Evolutionary conservation across 73 alveolate species (phyloP).

Genomic region (Uronychia binucleata): DNA sequence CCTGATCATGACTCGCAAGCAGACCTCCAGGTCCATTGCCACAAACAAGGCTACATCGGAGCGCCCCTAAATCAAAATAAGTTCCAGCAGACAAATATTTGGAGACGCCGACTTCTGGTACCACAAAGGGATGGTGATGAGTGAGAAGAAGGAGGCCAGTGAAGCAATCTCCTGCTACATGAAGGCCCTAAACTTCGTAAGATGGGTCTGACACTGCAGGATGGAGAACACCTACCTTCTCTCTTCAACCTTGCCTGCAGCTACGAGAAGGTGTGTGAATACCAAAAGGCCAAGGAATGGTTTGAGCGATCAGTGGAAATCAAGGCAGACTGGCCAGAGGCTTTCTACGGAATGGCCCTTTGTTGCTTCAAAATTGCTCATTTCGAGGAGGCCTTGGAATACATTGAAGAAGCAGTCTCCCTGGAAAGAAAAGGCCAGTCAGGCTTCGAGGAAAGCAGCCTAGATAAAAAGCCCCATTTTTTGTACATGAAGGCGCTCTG

Average conservation of each 20-base stretch:
- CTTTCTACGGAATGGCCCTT: conserved; percentile 58
- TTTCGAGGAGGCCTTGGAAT: conserved; percentile 14
- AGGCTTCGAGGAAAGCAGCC: too few species aligned
- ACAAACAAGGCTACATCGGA: not conserved
- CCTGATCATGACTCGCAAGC: not conserved
- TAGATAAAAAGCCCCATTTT: conserved; percentile 10
- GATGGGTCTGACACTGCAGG: not conserved
- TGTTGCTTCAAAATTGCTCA: conserved; percentile 31
- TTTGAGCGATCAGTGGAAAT: conserved; percentile 11
- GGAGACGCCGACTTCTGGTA: conserved; percentile 52
- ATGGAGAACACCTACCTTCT: conserved; percentile 12
- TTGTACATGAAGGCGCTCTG: conserved; percentile 33
- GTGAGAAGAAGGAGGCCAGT: conserved; percentile 18
- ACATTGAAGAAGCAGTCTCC: conserved; percentile 33
- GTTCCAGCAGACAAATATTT: not conserved
- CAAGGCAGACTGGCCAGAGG: conserved; percentile 32
- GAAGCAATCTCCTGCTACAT: conserved; percentile 36
- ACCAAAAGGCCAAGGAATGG: conserved; percentile 48
- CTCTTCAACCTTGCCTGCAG: conserved; percentile 55
- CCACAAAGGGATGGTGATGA: conserved; percentile 42
- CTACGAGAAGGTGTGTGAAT: conserved; percentile 45
- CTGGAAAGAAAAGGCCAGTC: not conserved
- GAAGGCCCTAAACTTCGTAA: conserved; percentile 34
- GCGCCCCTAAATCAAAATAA: not conserved
- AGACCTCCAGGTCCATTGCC: not conserved